Conservation (phyloP, 768 basidiomycete species). For the Cyclocybe cylindracea region DNA sequence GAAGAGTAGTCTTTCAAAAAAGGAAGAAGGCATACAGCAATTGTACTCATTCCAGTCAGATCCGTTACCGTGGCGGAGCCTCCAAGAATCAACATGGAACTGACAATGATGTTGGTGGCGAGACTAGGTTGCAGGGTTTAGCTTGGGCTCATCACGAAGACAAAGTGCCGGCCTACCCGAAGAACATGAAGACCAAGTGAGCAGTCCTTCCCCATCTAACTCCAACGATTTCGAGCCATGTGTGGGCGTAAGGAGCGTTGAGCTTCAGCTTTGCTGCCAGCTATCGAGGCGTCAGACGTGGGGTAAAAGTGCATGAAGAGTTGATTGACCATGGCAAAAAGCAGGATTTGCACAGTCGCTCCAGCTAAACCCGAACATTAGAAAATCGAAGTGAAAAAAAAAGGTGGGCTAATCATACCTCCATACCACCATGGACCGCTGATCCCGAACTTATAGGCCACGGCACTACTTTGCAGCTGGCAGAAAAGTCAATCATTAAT, state of each 20-base stretch:
- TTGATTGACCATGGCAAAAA: conserved; percentile 73
- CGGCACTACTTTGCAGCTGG: conserved; percentile 75
- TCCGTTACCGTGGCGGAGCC: conserved; percentile 87
- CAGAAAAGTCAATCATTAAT: not conserved
- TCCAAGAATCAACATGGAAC: conserved; percentile 78
- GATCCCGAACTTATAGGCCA: conserved; percentile 85
- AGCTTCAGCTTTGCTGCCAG: conserved; percentile 90
- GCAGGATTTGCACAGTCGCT: conserved; percentile 82
- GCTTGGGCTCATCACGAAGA: not conserved
- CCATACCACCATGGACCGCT: conserved; percentile 93
- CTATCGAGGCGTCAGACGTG: conserved; percentile 30
- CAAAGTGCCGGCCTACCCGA: conserved; percentile 49
- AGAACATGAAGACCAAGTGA: conserved; percentile 87
- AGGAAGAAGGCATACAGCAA: conserved; percentile 52
- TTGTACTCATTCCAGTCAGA: conserved; percentile 87
- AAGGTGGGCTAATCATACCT: conserved; percentile 15
- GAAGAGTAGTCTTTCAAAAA: not conserved
- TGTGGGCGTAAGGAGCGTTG: conserved; percentile 86
- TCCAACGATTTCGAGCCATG: conserved; percentile 89
- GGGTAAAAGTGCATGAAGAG: not conserved
- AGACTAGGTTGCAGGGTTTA: conserved; percentile 40
- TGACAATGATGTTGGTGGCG: conserved; percentile 89
- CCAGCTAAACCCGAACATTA: conserved; percentile 44
- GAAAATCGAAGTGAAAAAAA: not conserved
- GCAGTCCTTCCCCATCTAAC: conserved; percentile 79